Evolutionary conservation across 345 rosid genomes (phyloP).

Genomic region (Theobroma cacao): DNA sequence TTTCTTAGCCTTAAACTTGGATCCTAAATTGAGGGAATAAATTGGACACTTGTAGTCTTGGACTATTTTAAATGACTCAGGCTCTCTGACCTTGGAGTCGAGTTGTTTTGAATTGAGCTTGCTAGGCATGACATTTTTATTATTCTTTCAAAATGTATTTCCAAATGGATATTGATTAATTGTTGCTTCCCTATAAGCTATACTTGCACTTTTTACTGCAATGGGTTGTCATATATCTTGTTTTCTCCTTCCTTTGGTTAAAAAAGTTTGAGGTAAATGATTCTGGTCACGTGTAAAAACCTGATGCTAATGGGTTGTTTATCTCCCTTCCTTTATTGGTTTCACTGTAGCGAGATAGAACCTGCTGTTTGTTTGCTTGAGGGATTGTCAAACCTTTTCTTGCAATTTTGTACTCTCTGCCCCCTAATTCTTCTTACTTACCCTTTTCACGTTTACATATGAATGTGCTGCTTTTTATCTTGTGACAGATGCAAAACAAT

Average conservation of each 20-base stretch:
- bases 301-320: background rate
- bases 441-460: background rate
- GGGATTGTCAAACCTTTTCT: background rate
- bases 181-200: background rate
- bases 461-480: conserved; percentile 9
- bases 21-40: background rate
- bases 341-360: background rate
- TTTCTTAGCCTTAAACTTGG: background rate
- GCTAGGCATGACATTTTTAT: background rate
- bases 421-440: background rate
- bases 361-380: background rate
- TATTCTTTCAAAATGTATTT: background rate
- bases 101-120: background rate
- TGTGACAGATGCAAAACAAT: conserved; percentile 57
- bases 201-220: background rate
- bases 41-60: background rate
- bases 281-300: background rate
- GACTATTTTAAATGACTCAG: background rate
- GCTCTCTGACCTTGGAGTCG: background rate
- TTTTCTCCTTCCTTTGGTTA: background rate
- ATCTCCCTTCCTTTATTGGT: background rate
- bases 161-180: background rate
- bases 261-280: background rate
- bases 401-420: background rate
- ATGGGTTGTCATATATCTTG: background rate